phyloP scores from a whole-genome alignment of 192 early-diverging fungal genomes.

The Powellomyces hirtus region DNA sequence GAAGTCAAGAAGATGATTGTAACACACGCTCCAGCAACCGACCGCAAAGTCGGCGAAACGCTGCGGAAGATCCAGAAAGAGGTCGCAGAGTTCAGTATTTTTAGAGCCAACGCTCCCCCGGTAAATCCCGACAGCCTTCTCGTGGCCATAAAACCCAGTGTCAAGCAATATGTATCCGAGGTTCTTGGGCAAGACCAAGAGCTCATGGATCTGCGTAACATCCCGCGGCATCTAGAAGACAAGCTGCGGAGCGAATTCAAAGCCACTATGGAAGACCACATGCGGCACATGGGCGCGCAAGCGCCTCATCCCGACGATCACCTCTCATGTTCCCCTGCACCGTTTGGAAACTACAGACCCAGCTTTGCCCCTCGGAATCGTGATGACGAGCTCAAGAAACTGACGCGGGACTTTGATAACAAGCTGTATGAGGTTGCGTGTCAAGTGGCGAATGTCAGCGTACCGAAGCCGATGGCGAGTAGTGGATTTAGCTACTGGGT shows the following conservation, averaged over 20 bases:
- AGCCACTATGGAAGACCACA: background rate
- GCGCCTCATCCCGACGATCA: background rate
- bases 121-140: too few species aligned
- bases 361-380: background rate
- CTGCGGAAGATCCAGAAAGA: background rate
- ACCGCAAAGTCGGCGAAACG: background rate
- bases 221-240: too few species aligned
- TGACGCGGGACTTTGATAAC: constrained; percentile 50
- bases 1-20: constrained; percentile 31
- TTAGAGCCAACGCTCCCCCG: too few species aligned
- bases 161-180: background rate
- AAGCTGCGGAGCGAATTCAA: background rate
- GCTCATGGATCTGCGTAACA: background rate
- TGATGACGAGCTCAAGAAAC: background rate
- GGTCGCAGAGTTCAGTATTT: too few species aligned
- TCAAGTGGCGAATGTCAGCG: constrained; percentile 44
- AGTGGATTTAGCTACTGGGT: constrained; percentile 39
- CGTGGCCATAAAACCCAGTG: background rate
- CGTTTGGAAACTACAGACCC: background rate
- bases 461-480: constrained; percentile 32
- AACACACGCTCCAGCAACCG: background rate
- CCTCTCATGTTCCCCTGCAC: background rate
- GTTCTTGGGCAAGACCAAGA: background rate
- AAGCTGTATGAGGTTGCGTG: constrained; percentile 48
- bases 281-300: background rate